Percentiles rank a stretch among this genome's conserved stretches.
Evolutionary conservation across 805 yeast genomes (phyloP).

Genomic region (Yarrowia sp.): DNA sequence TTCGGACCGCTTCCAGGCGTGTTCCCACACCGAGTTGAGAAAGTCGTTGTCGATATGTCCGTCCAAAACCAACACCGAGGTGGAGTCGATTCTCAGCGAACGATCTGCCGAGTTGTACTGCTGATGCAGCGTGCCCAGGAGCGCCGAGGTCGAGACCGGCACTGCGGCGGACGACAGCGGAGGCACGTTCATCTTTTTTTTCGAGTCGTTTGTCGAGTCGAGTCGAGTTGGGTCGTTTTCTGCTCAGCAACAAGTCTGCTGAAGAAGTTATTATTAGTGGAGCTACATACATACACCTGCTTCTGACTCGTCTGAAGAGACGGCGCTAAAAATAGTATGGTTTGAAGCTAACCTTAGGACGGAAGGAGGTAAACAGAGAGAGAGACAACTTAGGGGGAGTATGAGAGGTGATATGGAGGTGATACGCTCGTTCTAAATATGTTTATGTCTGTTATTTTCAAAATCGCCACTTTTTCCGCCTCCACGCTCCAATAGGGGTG

Average conservation of each 20-base stretch:
- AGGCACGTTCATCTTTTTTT: conserved; percentile 34
- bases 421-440: too few species aligned
- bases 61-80: conserved; percentile 36
- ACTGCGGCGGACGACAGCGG: conserved; percentile 36
- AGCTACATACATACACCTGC: background rate
- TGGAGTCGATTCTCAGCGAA: conserved; percentile 35
- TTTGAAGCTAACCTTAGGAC: conserved; percentile 4
- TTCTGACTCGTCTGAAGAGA: background rate
- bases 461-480: too few species aligned
- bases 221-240: too few species aligned
- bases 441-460: too few species aligned
- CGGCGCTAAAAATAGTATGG: conserved; percentile 20
- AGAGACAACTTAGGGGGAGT: too few species aligned
- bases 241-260: too few species aligned
- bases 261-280: background rate
- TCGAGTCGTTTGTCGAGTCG: background rate
- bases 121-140: conserved; percentile 39
- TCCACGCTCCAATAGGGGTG: background rate
- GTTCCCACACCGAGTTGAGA: conserved; percentile 40
- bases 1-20: conserved; percentile 41
- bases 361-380: conserved; percentile 19
- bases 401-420: too few species aligned
- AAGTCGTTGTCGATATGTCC: conserved; percentile 37
- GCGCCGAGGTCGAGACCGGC: conserved; percentile 37
- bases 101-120: conserved; percentile 33